Evolutionary conservation across 768 basidiomycete species (phyloP).

Genomic region (Suillus cothurnatus): DNA sequence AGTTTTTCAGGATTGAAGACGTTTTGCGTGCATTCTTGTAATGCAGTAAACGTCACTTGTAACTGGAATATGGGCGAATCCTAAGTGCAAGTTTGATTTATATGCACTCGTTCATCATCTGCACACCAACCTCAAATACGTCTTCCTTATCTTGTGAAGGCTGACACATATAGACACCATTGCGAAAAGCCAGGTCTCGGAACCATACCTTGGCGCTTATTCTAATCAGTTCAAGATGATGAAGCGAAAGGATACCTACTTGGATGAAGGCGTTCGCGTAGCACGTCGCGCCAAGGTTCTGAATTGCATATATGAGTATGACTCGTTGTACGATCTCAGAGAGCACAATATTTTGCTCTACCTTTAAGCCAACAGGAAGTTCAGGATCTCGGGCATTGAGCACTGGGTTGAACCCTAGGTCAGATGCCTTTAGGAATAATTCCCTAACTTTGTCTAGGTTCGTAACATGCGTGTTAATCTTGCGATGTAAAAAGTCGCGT

Average conservation of each 20-base stretch:
- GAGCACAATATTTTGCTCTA: slow-evolving; percentile 25
- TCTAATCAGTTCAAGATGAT: slow-evolving; percentile 11
- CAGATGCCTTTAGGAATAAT: slow-evolving; percentile 52
- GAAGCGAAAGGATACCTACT: slow-evolving; percentile 39
- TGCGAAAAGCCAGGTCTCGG: slow-evolving; percentile 78
- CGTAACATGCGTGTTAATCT: slow-evolving; percentile 16
- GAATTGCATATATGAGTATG: slow-evolving; percentile 12
- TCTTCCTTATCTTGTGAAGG: slow-evolving; percentile 52
- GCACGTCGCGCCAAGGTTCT: slow-evolving; percentile 97
- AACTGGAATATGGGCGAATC: slow-evolving; percentile 80
- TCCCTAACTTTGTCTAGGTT: slow-evolving; percentile 50
- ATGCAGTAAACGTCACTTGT: slow-evolving; percentile 80
- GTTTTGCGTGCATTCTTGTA: slow-evolving; percentile 70
- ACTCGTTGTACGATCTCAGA: slow-evolving; percentile 5
- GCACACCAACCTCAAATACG: slow-evolving; percentile 42
- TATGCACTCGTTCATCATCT: not conserved
- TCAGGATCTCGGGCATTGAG: slow-evolving; percentile 50
- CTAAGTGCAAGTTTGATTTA: slow-evolving; percentile 35
- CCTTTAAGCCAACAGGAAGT: slow-evolving; percentile 78
- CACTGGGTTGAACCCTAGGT: slow-evolving; percentile 59
- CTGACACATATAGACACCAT: slow-evolving; percentile 79
- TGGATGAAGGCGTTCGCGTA: slow-evolving; percentile 96
- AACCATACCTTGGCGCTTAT: slow-evolving; percentile 76
- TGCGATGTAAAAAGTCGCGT: slow-evolving; percentile 12
- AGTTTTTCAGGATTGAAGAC: slow-evolving; percentile 85